phyloP scores from a whole-genome alignment of 768 basidiomycete species.

The Mycena haematopus region DNA sequence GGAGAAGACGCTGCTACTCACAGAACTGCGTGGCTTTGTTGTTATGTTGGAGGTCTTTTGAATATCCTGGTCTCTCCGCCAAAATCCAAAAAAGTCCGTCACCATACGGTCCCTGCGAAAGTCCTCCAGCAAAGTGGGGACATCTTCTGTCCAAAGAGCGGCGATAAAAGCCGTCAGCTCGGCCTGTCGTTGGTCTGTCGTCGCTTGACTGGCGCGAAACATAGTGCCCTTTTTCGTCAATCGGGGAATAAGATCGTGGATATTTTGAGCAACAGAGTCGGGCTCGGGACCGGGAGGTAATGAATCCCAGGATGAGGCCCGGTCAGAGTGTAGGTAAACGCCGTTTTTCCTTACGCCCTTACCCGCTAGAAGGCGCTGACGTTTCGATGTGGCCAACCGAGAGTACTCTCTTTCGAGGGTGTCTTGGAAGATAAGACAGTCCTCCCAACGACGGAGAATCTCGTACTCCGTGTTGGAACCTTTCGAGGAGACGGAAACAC shows the following conservation, averaged over 20 bases:
- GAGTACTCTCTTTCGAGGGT: conserved; percentile 69
- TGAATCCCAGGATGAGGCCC: conserved; percentile 85
- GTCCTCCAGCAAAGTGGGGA: conserved; percentile 72
- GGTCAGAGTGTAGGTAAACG: conserved; percentile 65
- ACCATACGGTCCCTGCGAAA: conserved; percentile 62
- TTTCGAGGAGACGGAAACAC: conserved; percentile 46
- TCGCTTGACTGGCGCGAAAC: conserved; percentile 74
- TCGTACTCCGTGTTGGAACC: conserved; percentile 61
- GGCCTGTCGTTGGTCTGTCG: conserved; percentile 63
- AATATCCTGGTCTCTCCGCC: conserved; percentile 75
- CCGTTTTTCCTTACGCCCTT: conserved; percentile 81
- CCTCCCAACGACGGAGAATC: conserved; percentile 84
- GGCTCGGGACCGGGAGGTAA: conserved; percentile 86
- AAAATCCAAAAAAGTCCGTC: conserved; percentile 80
- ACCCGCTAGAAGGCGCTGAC: conserved; percentile 67
- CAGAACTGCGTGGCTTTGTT: conserved; percentile 44
- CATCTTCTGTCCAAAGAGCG: conserved; percentile 61
- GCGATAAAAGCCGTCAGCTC: conserved; percentile 68
- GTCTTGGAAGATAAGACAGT: conserved; percentile 80
- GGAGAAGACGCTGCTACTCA: conserved; percentile 63
- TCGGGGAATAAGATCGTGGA: conserved; percentile 70
- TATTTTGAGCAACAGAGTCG: conserved; percentile 69
- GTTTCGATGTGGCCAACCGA: conserved; percentile 69
- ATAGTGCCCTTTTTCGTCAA: conserved; percentile 75
- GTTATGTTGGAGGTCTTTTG: conserved; percentile 39